Base-by-base conservation (phyloP, 768 basidiomycete genomes). In the Zangia roseola region DNA sequence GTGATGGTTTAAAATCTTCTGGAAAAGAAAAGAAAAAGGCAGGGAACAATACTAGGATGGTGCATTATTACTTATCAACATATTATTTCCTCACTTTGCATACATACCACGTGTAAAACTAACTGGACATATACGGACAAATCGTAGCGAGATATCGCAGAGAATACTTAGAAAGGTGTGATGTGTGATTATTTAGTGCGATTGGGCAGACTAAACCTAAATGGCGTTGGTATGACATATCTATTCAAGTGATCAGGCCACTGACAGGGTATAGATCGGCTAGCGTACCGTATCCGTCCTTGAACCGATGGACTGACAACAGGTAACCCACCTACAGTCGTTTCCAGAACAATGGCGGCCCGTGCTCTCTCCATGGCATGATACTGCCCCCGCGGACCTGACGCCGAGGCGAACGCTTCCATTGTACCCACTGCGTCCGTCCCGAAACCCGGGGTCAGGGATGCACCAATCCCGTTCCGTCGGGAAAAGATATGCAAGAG, bases 61-160 rank as follows among this genome's bases (percentile, higher is more conserved):
- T 26, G 17, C 17, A 40, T 30, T 51, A 54, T 50, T 49, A 58
- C 52, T 46, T 58, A 63, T 60, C 38, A 28, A 26, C 33, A 43
- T 43, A 62, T 52, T 52, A 43, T 51, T 47, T 21, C 41, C 41
- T 28, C 24, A 37, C 25, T 28, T 28, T 35, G 42, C 43, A 43
- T 43, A 39, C 45, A 55, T 16, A 43, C 30, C 35, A 42, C 13
- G 28, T 58, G 25, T 55, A 46, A 17, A 13, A 40, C 50, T 52
- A 44, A 39, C 52, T 36, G 23, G 24, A 24, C 28, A 10, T 24
- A 36, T 34, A 16, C 23, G 34, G 21, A 36, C 16, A 14, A n/a
- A 24, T 19, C 17, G 13, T 25, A 31, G 31, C 21, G 26, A 38
- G 24, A 10, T 12, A 13, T 40, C 6, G 5, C n/a, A 20, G 6